Evolutionary conservation across 2,329 filamentous ascomycete genomes (phyloP).

Genomic region (Albophoma yamanashiensis): DNA sequence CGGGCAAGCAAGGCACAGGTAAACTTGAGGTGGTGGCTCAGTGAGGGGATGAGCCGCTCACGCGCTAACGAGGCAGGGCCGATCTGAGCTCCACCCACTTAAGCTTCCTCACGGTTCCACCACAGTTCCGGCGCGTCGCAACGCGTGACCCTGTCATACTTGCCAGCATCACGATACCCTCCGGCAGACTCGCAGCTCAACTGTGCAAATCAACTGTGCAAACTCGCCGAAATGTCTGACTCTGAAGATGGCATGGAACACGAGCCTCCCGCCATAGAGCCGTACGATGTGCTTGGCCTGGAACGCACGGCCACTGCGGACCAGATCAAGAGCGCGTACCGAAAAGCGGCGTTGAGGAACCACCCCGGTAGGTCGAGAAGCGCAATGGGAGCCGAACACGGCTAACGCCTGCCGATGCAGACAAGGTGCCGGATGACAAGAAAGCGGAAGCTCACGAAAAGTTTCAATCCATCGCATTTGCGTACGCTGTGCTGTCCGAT

Average conservation of each 20-base stretch:
- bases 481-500: constrained; percentile 87
- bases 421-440: constrained; percentile 62
- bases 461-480: constrained; percentile 88
- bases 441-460: constrained; percentile 64
- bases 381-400: neutral
- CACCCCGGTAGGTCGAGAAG: constrained; percentile 57
- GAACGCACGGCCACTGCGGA: constrained; percentile 60
- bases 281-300: constrained; percentile 71
- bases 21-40: neutral
- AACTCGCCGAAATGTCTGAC: constrained; percentile 28
- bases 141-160: constrained; percentile 6
- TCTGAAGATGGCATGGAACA: constrained; percentile 42
- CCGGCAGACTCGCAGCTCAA: neutral
- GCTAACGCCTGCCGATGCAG: constrained; percentile 28
- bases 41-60: neutral
- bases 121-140: constrained; percentile 2
- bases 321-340: constrained; percentile 83
- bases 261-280: constrained; percentile 55
- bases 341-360: constrained; percentile 76
- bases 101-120: neutral
- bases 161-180: constrained; percentile 1
- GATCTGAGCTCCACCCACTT: neutral
- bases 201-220: constrained; percentile 4
- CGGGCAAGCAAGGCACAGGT: neutral
- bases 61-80: neutral